Evolutionary conservation across 2,329 filamentous ascomycete genomes (phyloP), one percentile per base, ranked within the genome.

Genomic region (Ophiocordyceps camponoti-floridani): DNA sequence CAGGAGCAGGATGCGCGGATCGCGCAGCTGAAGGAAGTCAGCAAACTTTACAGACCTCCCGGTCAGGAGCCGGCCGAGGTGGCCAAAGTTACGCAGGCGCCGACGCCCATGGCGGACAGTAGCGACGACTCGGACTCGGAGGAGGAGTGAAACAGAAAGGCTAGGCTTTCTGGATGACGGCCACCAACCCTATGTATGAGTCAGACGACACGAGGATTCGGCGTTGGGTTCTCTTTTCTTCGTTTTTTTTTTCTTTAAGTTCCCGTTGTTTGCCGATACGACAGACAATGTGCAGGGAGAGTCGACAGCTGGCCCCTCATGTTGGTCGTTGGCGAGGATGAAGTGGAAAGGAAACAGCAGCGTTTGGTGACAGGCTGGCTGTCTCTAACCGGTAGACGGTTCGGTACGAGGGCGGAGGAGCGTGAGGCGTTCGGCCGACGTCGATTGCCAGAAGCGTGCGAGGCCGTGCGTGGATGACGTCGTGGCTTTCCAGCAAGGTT

Each of bases 1-100:
- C 64, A 66, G 19, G 79, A 84, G 59, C 79, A 84, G 58, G 77
- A 82, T 52, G 69, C 71, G 26, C 75, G 73, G 46, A 82, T 84
- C 52, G 67, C 70, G 27, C 66, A 73, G 53, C 66, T 84, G 42
- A 69, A 72, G 51, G 68, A 69, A 47, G 68, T 76, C 48, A 61
- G 74, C 37, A 64, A 64, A 40, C 53, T 64, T 46, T 66, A 65
- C 48, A 60, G 56, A 47, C 30, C 30, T 33, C 53, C 55, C 5
- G 60, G 58, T 27, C 53, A 59, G 31, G 62, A 62, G 40, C 52
- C 56, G 9, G 49, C 49, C 8, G 57, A 63, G 41, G 53, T 44
- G 16, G 47, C 49, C 40, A 51, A 50, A 33, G 48, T 53, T 46
- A 44, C 49, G 18, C 54, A 54, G 44, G 52, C 52, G 18, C 52